Evolutionary conservation across 2,329 filamentous ascomycete genomes (phyloP).

Genomic region (Stenocarpella maydis): DNA sequence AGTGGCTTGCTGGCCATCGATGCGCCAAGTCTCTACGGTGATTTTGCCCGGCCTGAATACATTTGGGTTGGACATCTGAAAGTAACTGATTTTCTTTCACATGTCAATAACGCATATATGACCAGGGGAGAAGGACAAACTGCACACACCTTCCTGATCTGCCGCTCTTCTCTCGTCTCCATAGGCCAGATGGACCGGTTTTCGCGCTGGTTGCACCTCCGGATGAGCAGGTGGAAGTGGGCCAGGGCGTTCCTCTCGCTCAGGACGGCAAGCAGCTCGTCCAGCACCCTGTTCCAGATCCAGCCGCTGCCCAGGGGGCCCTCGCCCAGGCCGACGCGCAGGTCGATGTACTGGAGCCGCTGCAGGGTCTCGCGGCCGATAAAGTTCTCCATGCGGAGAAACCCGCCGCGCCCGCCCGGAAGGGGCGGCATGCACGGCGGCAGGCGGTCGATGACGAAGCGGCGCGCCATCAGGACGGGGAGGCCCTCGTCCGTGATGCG

Average conservation of each 20-base stretch:
- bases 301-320: slow-evolving; percentile 39
- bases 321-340: slow-evolving; percentile 45
- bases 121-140: neutral
- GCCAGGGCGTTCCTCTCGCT: slow-evolving; percentile 41
- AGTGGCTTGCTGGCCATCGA: slow-evolving; percentile 27
- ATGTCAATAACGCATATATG: neutral
- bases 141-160: slow-evolving; percentile 19
- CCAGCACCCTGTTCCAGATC: slow-evolving; percentile 42
- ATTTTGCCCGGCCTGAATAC: slow-evolving; percentile 20
- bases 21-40: slow-evolving; percentile 28
- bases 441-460: slow-evolving; percentile 46
- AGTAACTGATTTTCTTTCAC: slow-evolving; percentile 12
- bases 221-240: slow-evolving; percentile 44
- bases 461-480: slow-evolving; percentile 39
- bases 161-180: neutral
- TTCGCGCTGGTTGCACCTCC: slow-evolving; percentile 38
- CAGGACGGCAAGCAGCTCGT: slow-evolving; percentile 42
- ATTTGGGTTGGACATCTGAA: slow-evolving; percentile 25
- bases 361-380: slow-evolving; percentile 45
- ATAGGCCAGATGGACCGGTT: neutral
- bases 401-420: slow-evolving; percentile 32
- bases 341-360: slow-evolving; percentile 42
- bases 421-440: slow-evolving; percentile 44
- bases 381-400: slow-evolving; percentile 42
- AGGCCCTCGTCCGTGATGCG: slow-evolving; percentile 46